A percentile compares a stretch with the other conserved stretches of the same genome.
These are phyloP conservation scores for Nelumbo lutea DNA, from an alignment of 164 flowering plant genomes.

Conservation along the genomic window DNA sequence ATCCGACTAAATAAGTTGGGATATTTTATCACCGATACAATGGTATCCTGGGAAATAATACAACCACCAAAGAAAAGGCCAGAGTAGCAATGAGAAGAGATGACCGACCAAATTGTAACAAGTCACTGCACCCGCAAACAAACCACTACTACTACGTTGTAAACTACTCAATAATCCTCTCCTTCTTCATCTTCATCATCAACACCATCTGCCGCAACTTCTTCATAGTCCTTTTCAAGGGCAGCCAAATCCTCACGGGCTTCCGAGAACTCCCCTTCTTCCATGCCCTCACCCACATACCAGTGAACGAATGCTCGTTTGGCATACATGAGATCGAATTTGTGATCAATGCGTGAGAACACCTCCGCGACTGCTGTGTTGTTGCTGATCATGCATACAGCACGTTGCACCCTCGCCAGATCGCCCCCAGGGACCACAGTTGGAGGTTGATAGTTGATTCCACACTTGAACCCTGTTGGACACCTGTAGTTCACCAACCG, in stretches of 20 bases:
- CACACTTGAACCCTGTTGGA: not conserved
- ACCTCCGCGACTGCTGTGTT: not conserved
- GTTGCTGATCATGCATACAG: constrained; percentile 1
- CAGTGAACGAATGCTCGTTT: not conserved
- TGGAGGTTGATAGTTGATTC: constrained; percentile 1
- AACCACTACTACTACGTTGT: not conserved
- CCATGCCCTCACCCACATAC: not conserved
- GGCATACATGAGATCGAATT: not conserved
- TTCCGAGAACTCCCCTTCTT: constrained; percentile 1
- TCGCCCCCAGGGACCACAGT: not conserved
- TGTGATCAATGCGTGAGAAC: not conserved
- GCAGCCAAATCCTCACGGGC: constrained; percentile 2
- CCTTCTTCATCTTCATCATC: not conserved
- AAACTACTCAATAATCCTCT: not conserved
- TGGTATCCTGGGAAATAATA: too few relatives aligned
- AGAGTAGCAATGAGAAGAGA: not conserved
- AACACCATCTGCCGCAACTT: not conserved
- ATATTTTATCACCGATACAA: too few relatives aligned
- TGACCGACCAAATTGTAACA: too few relatives aligned
- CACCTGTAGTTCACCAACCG: not conserved
- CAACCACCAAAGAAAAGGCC: not conserved
- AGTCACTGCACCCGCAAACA: too few relatives aligned
- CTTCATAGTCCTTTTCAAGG: not conserved
- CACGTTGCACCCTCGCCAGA: not conserved
- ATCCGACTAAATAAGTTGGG: too few relatives aligned